Percentiles rank a stretch among this genome's conserved stretches.
These are phyloP conservation scores for Tolypocladium pustulatum DNA, from an alignment of 2,329 filamentous ascomycete genomes.

Conservation along the genomic window DNA sequence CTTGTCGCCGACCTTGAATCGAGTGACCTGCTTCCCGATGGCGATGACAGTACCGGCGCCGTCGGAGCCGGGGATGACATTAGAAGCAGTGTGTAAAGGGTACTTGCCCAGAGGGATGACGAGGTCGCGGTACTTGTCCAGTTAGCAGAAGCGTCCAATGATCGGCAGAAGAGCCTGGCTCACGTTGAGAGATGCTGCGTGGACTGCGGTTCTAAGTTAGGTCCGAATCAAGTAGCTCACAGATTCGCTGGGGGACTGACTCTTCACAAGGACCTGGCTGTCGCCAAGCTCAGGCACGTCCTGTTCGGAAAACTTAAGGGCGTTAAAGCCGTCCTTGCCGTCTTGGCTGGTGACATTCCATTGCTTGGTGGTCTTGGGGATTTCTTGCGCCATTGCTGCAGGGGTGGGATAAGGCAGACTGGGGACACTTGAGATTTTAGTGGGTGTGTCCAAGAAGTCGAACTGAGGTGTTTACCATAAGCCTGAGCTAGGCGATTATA, in stretches of 20 bases:
- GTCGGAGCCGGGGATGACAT: constrained; percentile 40
- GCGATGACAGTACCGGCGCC: constrained; percentile 43
- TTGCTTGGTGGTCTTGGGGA: constrained; percentile 36
- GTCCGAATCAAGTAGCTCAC: not conserved
- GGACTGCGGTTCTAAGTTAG: constrained; percentile 20
- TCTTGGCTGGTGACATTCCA: constrained; percentile 37
- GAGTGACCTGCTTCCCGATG: constrained; percentile 36
- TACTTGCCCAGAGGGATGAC: constrained; percentile 34
- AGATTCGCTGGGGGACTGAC: constrained; percentile 10
- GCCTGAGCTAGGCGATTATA: not conserved
- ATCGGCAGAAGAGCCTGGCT: constrained; percentile 1
- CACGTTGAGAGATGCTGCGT: constrained; percentile 40
- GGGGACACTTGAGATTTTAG: not conserved
- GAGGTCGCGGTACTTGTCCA: constrained; percentile 36
- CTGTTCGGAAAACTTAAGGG: constrained; percentile 43
- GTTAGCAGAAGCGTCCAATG: not conserved
- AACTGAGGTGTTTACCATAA: too few relatives aligned
- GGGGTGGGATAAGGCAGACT: not conserved
- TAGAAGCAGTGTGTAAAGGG: constrained; percentile 18
- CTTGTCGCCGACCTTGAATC: constrained; percentile 40
- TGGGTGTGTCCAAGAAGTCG: not conserved
- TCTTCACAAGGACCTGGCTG: constrained; percentile 60
- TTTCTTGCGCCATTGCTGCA: constrained; percentile 12
- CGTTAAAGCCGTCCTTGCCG: constrained; percentile 44
- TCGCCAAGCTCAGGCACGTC: constrained; percentile 54